phyloP scores from a whole-genome alignment of 2,329 filamentous ascomycete genomes.

The Colletotrichum abscissum region DNA sequence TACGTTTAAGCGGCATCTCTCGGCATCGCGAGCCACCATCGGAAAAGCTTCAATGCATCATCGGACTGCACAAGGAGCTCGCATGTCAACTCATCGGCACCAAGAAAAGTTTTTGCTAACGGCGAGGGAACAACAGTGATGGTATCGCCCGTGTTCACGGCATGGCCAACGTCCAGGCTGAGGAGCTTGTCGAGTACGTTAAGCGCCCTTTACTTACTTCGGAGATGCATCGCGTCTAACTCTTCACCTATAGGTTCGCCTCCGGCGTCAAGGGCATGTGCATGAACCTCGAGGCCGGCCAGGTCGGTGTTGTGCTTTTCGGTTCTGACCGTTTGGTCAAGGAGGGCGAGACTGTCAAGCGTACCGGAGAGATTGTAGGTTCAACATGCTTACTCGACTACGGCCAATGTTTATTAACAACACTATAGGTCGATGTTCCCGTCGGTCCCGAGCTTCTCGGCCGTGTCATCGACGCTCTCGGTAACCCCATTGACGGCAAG shows the following conservation, averaged over 20 bases:
- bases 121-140: slow-evolving; percentile 73
- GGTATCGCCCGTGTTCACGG: slow-evolving; percentile 99
- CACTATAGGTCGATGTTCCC: slow-evolving; percentile 87
- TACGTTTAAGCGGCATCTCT: slow-evolving; percentile 66
- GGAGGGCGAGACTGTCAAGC: slow-evolving; percentile 99
- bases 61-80: slow-evolving; percentile 28
- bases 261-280: slow-evolving; percentile 99
- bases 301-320: slow-evolving; percentile 99
- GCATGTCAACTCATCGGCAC: slow-evolving; percentile 29
- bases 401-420: slow-evolving; percentile 39
- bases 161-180: slow-evolving; percentile 99
- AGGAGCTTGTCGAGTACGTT: slow-evolving; percentile 99
- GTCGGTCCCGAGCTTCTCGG: slow-evolving; percentile 94
- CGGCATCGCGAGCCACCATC: slow-evolving; percentile 31
- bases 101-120: slow-evolving; percentile 30
- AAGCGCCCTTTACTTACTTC: slow-evolving; percentile 32
- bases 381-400: neutral
- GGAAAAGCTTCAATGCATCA: slow-evolving; percentile 30
- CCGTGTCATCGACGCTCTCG: slow-evolving; percentile 97
- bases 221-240: slow-evolving; percentile 22
- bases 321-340: slow-evolving; percentile 99
- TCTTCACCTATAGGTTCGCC: slow-evolving; percentile 77
- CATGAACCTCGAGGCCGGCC: slow-evolving; percentile 99
- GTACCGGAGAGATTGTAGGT: slow-evolving; percentile 98
- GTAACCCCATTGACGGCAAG: slow-evolving; percentile 99